Percentiles rank a stretch among this genome's conserved stretches.
phyloP scores from a whole-genome alignment of 306 rosid species.

The Prosopis cineraria region DNA sequence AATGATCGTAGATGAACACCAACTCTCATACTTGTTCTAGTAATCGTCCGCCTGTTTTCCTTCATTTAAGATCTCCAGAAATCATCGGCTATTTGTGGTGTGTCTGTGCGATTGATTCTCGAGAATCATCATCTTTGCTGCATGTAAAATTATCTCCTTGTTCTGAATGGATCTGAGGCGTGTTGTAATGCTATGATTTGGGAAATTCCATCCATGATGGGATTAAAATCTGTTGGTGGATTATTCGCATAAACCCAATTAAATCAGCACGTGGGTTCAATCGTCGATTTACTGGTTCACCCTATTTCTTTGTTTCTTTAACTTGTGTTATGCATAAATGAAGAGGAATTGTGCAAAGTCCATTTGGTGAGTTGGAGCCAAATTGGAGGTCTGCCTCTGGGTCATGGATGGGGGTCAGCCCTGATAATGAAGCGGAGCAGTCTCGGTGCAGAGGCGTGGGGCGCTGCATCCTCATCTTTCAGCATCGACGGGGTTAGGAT shows the following conservation, averaged over 20 bases:
- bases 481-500: constrained; percentile 34
- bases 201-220: constrained; percentile 52
- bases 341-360: constrained; percentile 49
- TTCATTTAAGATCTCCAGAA: constrained; percentile 5
- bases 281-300: constrained; percentile 11
- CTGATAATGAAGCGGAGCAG: constrained; percentile 51
- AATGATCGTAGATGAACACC: not conserved
- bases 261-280: constrained; percentile 18
- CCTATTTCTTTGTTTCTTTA: constrained; percentile 11
- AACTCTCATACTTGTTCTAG: not conserved
- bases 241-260: constrained; percentile 22
- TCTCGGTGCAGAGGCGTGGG: constrained; percentile 41
- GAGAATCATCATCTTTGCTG: not conserved
- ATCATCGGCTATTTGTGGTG: not conserved
- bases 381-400: constrained; percentile 50
- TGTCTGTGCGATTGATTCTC: constrained; percentile 17
- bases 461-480: constrained; percentile 38
- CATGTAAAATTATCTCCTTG: constrained; percentile 1
- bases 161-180: constrained; percentile 44
- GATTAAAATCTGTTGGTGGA: constrained; percentile 83
- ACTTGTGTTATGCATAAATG: constrained; percentile 30
- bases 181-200: constrained; percentile 21
- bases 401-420: constrained; percentile 79
- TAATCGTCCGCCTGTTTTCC: not conserved
- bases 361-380: constrained; percentile 49